Conservation (phyloP, 306 rosid genomes). For the Prunus padus region DNA sequence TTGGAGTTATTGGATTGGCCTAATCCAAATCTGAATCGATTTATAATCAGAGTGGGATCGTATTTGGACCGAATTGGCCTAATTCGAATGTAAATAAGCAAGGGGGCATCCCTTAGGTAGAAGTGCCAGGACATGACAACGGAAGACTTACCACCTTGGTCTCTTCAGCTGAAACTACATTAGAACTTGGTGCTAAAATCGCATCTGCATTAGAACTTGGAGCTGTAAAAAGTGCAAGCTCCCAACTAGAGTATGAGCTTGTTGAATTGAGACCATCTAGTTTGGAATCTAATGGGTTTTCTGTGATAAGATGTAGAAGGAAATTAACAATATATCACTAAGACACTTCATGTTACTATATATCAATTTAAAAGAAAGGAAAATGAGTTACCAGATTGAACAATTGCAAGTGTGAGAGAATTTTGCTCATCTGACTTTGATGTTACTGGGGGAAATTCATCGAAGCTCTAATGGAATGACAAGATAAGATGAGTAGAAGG, state of each 20-base stretch:
- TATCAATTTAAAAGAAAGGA: neutral
- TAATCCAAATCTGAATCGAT: neutral
- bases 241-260: constrained; percentile 1
- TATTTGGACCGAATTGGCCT: neutral
- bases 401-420: neutral
- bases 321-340: neutral
- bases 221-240: constrained; percentile 9
- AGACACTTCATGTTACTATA: neutral
- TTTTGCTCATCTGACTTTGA: constrained; percentile 1
- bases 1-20: neutral
- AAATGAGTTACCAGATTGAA: neutral
- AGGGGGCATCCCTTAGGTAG: neutral
- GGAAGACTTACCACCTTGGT: constrained; percentile 2
- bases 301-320: neutral
- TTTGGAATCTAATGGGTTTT: neutral
- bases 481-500: neutral
- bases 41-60: too few relatives aligned
- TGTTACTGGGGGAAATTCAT: constrained; percentile 4
- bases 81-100: neutral
- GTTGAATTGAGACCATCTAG: neutral
- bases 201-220: neutral
- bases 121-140: neutral
- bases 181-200: neutral
- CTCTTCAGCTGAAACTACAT: neutral
- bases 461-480: constrained; percentile 11